phyloP scores from a whole-genome alignment of 805 yeast species.

The Kuraishia capsulata region DNA sequence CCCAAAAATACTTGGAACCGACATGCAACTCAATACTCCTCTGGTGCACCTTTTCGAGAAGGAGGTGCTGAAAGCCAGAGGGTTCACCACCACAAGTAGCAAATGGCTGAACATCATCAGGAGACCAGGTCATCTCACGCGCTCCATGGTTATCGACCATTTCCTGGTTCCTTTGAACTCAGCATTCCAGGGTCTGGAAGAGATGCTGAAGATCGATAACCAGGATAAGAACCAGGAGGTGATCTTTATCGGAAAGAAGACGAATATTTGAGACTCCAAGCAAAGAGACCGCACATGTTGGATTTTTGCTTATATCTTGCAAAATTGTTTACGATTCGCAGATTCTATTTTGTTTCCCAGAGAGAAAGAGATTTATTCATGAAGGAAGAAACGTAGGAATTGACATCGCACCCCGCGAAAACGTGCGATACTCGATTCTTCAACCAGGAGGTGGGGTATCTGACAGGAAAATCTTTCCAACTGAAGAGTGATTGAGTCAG shows the following conservation, averaged over 20 bases:
- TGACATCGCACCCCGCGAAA: too few relatives aligned
- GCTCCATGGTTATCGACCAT: neutral
- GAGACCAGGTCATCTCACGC: neutral
- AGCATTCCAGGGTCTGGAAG: neutral
- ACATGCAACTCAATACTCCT: too few relatives aligned
- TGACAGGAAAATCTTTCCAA: too few relatives aligned
- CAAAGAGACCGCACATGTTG: constrained; percentile 1
- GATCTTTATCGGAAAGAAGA: neutral
- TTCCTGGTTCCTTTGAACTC: neutral
- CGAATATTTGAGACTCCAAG: neutral
- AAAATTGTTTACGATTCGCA: too few relatives aligned
- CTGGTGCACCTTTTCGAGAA: constrained; percentile 18
- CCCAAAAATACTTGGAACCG: constrained; percentile 4
- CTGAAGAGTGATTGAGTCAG: too few relatives aligned
- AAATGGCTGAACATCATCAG: neutral
- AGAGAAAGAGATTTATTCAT: too few relatives aligned
- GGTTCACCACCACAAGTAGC: neutral
- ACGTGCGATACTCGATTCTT: too few relatives aligned
- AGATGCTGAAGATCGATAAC: neutral
- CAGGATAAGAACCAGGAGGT: too few relatives aligned
- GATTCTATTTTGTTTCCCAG: too few relatives aligned
- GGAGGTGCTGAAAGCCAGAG: constrained; percentile 10
- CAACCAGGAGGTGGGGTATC: too few relatives aligned
- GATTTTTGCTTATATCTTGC: neutral
- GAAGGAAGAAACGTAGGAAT: too few relatives aligned